These are phyloP conservation scores for Gynostemma pentaphyllum DNA, from an alignment of 306 rosid genomes.

Conservation along the genomic window DNA sequence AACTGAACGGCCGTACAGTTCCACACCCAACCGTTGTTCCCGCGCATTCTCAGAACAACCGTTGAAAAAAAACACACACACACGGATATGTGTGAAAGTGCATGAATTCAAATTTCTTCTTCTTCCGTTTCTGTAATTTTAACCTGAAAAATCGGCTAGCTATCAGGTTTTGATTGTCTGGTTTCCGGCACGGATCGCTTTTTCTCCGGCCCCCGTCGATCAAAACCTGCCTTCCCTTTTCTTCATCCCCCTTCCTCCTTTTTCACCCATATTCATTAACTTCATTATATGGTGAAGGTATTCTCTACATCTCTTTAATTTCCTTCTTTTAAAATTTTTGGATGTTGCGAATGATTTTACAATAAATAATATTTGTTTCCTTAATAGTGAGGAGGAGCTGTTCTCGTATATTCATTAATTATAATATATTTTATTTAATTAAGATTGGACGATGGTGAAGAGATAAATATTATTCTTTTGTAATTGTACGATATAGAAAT, in stretches of 20 bases:
- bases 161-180: conserved; percentile 37
- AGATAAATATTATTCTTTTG: too few species aligned
- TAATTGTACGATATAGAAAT: too few species aligned
- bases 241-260: neutral
- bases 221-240: conserved; percentile 22
- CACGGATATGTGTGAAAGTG: conserved; percentile 18
- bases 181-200: conserved; percentile 23
- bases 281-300: neutral
- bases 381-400: too few species aligned
- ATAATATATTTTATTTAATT: too few species aligned
- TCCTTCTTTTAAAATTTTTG: too few species aligned
- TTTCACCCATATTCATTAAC: neutral
- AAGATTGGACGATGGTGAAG: too few species aligned
- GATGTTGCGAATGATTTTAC: too few species aligned
- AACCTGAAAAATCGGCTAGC: conserved; percentile 18
- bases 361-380: too few species aligned
- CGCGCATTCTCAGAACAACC: conserved; percentile 35
- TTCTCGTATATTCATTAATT: too few species aligned
- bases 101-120: conserved; percentile 18
- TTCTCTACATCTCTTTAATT: neutral
- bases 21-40: conserved; percentile 26
- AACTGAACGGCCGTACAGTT: neutral
- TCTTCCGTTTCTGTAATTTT: conserved; percentile 12
- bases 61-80: conserved; percentile 4
- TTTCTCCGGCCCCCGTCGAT: conserved; percentile 16